Conservation (phyloP, 257 asterid species). For the Nicotiana noctiflora region DNA sequence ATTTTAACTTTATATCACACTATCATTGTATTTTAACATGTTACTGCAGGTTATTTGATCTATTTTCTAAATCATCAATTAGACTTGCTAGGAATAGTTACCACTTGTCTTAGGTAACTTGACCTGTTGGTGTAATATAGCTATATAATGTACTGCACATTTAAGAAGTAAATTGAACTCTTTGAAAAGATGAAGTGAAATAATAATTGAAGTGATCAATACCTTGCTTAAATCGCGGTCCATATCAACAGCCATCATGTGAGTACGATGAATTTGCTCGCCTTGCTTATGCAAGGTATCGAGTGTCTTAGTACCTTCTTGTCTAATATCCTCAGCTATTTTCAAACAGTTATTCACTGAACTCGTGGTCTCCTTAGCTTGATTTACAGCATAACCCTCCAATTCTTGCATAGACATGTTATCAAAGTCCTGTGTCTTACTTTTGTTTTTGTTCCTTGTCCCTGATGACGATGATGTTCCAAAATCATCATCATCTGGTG, state of each 20-base stretch:
- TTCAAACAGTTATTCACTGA: constrained; percentile 63
- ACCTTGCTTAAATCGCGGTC: constrained; percentile 81
- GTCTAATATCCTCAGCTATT: constrained; percentile 78
- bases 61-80: not conserved
- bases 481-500: constrained; percentile 35
- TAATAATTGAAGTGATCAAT: not conserved
- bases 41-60: not conserved
- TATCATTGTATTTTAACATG: not conserved
- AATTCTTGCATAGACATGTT: constrained; percentile 80
- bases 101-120: not conserved
- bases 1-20: no score
- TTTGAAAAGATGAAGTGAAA: not conserved
- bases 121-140: not conserved
- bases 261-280: constrained; percentile 88
- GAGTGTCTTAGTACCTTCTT: constrained; percentile 61
- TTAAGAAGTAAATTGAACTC: not conserved
- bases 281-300: constrained; percentile 84
- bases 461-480: constrained; percentile 27
- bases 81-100: not conserved
- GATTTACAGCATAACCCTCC: constrained; percentile 66
- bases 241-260: constrained; percentile 83
- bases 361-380: constrained; percentile 68
- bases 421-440: constrained; percentile 32
- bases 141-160: not conserved
- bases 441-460: constrained; percentile 23